Evolutionary conservation across 2,329 filamentous ascomycete genomes (phyloP).

Genomic region (Penicillium sp.): DNA sequence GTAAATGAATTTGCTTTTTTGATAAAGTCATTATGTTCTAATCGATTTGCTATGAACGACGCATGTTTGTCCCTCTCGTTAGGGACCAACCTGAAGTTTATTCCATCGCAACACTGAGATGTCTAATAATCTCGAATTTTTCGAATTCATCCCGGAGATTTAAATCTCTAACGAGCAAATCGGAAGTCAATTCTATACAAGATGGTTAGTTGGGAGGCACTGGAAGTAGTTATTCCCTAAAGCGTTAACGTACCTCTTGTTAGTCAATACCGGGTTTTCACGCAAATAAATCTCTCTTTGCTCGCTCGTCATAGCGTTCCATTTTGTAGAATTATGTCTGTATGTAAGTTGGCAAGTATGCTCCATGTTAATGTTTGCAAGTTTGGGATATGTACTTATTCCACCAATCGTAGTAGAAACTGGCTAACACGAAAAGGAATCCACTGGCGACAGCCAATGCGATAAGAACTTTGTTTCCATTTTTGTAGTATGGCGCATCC

Average conservation of each 20-base stretch:
- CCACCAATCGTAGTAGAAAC: not conserved
- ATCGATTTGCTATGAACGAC: not conserved
- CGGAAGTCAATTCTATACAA: constrained; percentile 35
- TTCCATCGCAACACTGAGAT: not conserved
- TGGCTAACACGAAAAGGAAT: not conserved
- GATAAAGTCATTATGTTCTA: not conserved
- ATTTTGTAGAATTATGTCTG: constrained; percentile 51
- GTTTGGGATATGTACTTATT: not conserved
- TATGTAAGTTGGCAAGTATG: constrained; percentile 27
- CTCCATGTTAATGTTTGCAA: not conserved
- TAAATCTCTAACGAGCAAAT: constrained; percentile 20
- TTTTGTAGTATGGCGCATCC: not conserved
- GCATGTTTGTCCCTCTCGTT: too few relatives aligned
- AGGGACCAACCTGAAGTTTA: not conserved
- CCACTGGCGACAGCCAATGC: not conserved
- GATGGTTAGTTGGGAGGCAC: not conserved
- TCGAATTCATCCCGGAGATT: not conserved
- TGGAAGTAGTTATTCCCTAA: too few relatives aligned
- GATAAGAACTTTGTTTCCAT: constrained; percentile 1
- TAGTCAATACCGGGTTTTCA: constrained; percentile 34
- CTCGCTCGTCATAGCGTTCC: constrained; percentile 35
- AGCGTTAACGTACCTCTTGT: constrained; percentile 25
- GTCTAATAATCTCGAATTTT: not conserved
- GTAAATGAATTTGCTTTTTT: not conserved
- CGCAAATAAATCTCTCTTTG: constrained; percentile 31